phyloP scores from a whole-genome alignment of 2,329 filamentous ascomycete genomes.

The Beauveria sp. region DNA sequence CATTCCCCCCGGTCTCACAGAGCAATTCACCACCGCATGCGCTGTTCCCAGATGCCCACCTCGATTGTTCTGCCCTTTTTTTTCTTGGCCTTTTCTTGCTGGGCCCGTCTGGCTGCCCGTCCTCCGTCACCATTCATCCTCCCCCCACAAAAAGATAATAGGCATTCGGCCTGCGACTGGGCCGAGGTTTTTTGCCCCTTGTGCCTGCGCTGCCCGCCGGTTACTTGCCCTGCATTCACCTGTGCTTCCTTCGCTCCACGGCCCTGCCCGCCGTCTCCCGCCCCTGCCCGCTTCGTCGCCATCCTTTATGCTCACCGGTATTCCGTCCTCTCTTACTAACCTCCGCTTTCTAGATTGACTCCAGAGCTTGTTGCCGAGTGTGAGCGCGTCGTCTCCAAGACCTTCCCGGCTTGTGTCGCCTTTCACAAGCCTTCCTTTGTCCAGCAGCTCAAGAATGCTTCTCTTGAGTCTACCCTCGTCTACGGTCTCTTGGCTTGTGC shows the following conservation, averaged over 20 bases:
- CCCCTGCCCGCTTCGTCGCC: background rate
- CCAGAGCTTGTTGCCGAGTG: conserved; percentile 52
- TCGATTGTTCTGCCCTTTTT: background rate
- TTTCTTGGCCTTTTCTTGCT: background rate
- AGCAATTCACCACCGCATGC: background rate
- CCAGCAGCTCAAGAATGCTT: conserved; percentile 50
- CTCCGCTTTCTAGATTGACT: conserved; percentile 33
- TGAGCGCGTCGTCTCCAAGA: conserved; percentile 54
- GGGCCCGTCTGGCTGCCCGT: background rate
- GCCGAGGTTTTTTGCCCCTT: conserved; percentile 7
- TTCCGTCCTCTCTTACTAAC: conserved; percentile 18
- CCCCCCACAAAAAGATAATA: background rate
- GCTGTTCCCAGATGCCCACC: background rate
- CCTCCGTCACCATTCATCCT: conserved; percentile 1
- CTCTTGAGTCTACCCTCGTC: conserved; percentile 48
- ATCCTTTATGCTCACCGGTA: background rate
- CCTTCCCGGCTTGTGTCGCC: conserved; percentile 52
- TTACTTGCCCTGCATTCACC: conserved; percentile 8
- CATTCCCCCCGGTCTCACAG: background rate
- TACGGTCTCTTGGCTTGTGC: conserved; percentile 52
- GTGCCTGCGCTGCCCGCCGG: background rate
- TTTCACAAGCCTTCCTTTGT: conserved; percentile 57
- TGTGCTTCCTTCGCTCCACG: background rate
- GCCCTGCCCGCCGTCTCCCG: background rate
- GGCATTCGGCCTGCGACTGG: conserved; percentile 3